Evolutionary conservation across 2,329 filamentous ascomycete genomes (phyloP).

Genomic region (Phaeomoniella chlamydospora): DNA sequence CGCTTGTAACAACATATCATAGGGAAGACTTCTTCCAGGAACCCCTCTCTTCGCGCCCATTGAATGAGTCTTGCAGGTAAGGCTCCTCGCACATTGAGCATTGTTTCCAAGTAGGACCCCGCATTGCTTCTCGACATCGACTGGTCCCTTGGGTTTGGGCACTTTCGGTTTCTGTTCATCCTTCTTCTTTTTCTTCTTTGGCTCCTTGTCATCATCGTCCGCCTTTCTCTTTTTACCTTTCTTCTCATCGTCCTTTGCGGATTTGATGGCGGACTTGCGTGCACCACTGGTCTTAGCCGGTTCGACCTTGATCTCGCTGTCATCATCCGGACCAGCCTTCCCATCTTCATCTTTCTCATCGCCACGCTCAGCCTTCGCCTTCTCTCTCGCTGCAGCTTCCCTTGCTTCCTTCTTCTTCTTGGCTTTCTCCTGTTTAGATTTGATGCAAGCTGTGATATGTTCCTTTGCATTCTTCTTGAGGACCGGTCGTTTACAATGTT

Average conservation of each 20-base stretch:
- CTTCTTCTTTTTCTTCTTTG: constrained; percentile 89
- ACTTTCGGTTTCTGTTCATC: constrained; percentile 75
- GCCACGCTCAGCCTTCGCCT: constrained; percentile 29
- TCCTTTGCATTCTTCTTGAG: constrained; percentile 59
- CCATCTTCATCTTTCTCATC: constrained; percentile 26
- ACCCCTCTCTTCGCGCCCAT: constrained; percentile 91
- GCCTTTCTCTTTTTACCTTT: constrained; percentile 15
- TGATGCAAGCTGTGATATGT: constrained; percentile 73
- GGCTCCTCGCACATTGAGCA: constrained; percentile 69
- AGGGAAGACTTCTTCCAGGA: constrained; percentile 71
- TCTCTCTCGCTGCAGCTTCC: constrained; percentile 47
- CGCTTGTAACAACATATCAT: constrained; percentile 77
- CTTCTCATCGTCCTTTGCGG: constrained; percentile 34
- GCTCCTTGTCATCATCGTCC: constrained; percentile 48
- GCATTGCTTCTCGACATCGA: constrained; percentile 88
- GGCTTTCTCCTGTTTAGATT: constrained; percentile 70
- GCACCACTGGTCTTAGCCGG: constrained; percentile 13
- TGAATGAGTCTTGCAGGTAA: constrained; percentile 89
- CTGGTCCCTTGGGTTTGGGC: constrained; percentile 77
- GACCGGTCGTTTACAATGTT: constrained; percentile 84
- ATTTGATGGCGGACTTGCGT: constrained; percentile 38
- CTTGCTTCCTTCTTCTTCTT: constrained; percentile 62
- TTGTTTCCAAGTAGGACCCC: constrained; percentile 77
- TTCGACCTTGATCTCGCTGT: constrained; percentile 4
- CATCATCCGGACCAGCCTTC: constrained; percentile 2